These are phyloP conservation scores for Coix lacrymajobi DNA, from an alignment of 176 grass and related monocot species.

Conservation along the genomic window DNA sequence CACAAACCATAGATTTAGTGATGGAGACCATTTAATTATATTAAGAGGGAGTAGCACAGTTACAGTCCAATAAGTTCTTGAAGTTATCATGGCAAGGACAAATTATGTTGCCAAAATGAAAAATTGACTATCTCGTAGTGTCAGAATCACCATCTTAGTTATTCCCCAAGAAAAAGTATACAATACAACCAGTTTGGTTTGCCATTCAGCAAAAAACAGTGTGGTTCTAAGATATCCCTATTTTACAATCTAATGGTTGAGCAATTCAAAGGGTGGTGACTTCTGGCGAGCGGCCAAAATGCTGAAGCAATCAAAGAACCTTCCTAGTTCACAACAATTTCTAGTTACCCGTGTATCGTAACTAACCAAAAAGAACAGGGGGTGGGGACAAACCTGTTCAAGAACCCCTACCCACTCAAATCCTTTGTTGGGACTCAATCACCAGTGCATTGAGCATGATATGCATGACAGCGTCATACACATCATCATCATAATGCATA, in stretches of 20 bases:
- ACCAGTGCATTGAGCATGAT: slow-evolving; percentile 89
- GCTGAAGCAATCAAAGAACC: slow-evolving; percentile 38
- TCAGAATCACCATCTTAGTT: slow-evolving; percentile 27
- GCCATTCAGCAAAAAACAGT: slow-evolving; percentile 29
- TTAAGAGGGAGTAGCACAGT: neutral
- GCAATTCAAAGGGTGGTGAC: slow-evolving; percentile 9
- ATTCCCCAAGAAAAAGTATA: slow-evolving; percentile 37
- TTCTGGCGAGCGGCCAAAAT: slow-evolving; percentile 19
- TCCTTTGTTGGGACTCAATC: slow-evolving; percentile 71
- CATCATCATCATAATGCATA: slow-evolving; percentile 67
- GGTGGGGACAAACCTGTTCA: slow-evolving; percentile 48
- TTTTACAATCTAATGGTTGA: slow-evolving; percentile 42
- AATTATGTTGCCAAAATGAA: neutral
- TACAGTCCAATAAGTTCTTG: neutral
- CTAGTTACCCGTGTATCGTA: slow-evolving; percentile 36
- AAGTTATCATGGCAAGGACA: neutral
- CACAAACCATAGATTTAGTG: neutral
- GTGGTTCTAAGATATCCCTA: slow-evolving; percentile 39
- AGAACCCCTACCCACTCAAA: slow-evolving; percentile 55
- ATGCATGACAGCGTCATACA: slow-evolving; percentile 74
- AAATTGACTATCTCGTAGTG: neutral
- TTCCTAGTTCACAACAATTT: slow-evolving; percentile 44
- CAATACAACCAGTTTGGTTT: slow-evolving; percentile 17
- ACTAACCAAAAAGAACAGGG: slow-evolving; percentile 35
- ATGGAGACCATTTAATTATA: neutral